Base-by-base conservation (phyloP, 2,329 filamentous ascomycete genomes). In the Shiraia bambusicola region DNA sequence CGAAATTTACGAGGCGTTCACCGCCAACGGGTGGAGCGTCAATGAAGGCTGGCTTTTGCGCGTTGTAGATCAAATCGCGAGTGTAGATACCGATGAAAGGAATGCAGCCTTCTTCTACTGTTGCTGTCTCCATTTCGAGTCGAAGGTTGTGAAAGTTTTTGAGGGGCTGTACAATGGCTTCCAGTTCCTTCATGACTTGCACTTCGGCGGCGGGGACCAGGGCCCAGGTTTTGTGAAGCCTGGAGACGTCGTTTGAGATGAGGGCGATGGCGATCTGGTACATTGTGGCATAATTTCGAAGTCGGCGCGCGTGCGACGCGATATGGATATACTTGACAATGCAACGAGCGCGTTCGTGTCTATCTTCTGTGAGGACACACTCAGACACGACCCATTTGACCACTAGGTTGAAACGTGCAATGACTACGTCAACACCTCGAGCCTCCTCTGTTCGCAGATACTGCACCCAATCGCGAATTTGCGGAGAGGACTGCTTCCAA, bases 341-440 rank as follows among this genome's bases (percentile, higher is more conserved):
- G 63, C 84, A 88, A 27, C 83, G 76, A 15, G 86, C 86, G 37
- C 88, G 79, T 68, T 93, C 88, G 47, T 84, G 81, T 9, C 84
- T 69, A 41, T 83, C 74, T 50, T 84, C 80, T 0, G 87, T 93
- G 34, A 93, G 76, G 7, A 93, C 79, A 51, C 87, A 80, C 66
- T 92, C 86, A 1, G 87, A 92, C 19, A 90, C 79, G 19, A 82
- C 84, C 88, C 88, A 93, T 66, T 92, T 92, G 47, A 91, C 87
- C 73, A 92, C 87, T 50, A 93, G 81, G 66, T 93, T 93, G 74
- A 93, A 93, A 34, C 88, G 84, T 7, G 88, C 86, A 65, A 92
- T 87, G 34, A 91, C 87, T 15, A 93, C 84, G 61, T 92, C 87
- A 27, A 93, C 85, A 11, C 88, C 88, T 39, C 80, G 80, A 2